Base-by-base conservation (phyloP, 129 eudicot genomes). In the Scalesia atractyloides region DNA sequence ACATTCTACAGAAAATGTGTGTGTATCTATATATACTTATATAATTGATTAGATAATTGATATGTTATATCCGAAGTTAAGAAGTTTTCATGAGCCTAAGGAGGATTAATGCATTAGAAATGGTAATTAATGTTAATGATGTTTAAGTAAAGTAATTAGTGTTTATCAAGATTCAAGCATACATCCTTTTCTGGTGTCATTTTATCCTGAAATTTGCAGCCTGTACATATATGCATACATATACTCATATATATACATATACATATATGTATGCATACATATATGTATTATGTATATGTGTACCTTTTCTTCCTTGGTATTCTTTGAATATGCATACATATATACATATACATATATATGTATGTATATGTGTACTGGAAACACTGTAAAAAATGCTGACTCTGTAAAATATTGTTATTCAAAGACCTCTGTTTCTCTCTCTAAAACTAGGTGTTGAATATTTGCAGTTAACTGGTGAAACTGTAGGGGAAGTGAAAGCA, bases 401-500 rank as follows among this genome's bases (percentile, higher is more conserved):
- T 41, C 78, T 66, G 64, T 66, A 30, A 67, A 61, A 70, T 73
- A 39, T 57, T 26, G 33, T 26, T 65, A 72, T 79, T 76, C 77
- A 57, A 71, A 75, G 76, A 76, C 82, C 80, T 72, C 81, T n/a
- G 11, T 17, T 52, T 52, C 73, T 69, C 70, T 63, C 79, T 66
- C 73, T 44, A 69, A 53, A 36, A 68, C 60, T 68, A 46, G 30
- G 14, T 44, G 24, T 58, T 11, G 51, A 18, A 76, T 73, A 7
- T 63, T 78, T 82, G 82, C 91, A 94, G 98, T 86, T 94, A 83
- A 94, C 98, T 84, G 98, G 98, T 73, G 96, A 82, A 80, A 94
- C 98, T 62, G 93, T 94, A 79, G 98, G 98, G 66, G 98, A 94
- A 83, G 98, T 90, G 89, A 94, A 88, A 79, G 97, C 98, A 79